Evolutionary conservation across 2,329 filamentous ascomycete species (phyloP).

Genomic region (Lojkania enalia): DNA sequence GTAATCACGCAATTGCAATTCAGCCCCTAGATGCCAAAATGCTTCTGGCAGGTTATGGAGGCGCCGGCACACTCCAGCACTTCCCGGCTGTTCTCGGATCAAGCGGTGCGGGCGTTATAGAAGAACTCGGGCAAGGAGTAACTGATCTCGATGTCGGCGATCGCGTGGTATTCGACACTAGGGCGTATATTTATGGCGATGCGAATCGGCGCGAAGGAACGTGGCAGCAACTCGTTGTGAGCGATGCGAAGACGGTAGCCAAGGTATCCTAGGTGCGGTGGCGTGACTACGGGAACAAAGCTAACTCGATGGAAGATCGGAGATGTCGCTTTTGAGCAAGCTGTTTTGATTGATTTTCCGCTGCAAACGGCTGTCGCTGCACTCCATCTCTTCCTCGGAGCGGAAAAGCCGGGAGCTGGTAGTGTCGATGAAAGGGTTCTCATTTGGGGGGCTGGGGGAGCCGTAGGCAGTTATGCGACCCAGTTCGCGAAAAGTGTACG

Average conservation of each 20-base stretch:
- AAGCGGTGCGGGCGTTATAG: slow-evolving; percentile 45
- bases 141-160: slow-evolving; percentile 49
- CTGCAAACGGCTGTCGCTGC: slow-evolving; percentile 34
- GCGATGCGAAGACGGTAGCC: slow-evolving; percentile 21
- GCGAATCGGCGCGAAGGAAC: slow-evolving; percentile 25
- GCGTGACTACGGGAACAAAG: neutral
- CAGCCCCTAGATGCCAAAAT: slow-evolving; percentile 33
- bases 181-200: slow-evolving; percentile 22
- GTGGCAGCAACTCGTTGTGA: slow-evolving; percentile 29
- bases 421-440: slow-evolving; percentile 27
- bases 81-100: slow-evolving; percentile 26
- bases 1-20: slow-evolving; percentile 26
- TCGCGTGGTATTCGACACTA: slow-evolving; percentile 41
- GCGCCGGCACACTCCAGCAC: slow-evolving; percentile 17
- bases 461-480: slow-evolving; percentile 30
- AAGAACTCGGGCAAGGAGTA: slow-evolving; percentile 52
- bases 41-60: slow-evolving; percentile 26
- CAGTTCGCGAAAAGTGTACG: slow-evolving; percentile 31
- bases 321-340: slow-evolving; percentile 28
- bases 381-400: slow-evolving; percentile 31
- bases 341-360: slow-evolving; percentile 28
- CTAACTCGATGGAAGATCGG: slow-evolving; percentile 26
- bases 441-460: slow-evolving; percentile 34
- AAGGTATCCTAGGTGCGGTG: slow-evolving; percentile 16
- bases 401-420: slow-evolving; percentile 25